These are phyloP conservation scores for Ammopiptanthus mongolicus DNA, from an alignment of 306 rosid species.

Conservation along the genomic window DNA sequence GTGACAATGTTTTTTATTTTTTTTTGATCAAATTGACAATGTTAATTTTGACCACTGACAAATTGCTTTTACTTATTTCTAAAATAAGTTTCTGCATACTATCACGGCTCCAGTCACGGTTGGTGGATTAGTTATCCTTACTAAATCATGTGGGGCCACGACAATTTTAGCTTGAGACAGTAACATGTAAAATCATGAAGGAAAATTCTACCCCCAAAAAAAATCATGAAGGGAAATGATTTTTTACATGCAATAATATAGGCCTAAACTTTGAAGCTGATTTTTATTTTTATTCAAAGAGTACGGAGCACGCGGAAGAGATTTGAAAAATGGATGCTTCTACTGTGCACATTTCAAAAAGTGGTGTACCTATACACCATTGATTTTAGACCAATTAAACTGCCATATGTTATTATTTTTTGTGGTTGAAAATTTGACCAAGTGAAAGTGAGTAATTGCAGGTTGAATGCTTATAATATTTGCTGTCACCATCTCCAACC, in stretches of 20 bases:
- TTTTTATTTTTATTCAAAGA: too few species aligned
- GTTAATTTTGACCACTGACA: background rate
- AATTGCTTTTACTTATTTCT: background rate
- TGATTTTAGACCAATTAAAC: too few species aligned
- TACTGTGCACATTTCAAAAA: too few species aligned
- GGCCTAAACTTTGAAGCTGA: background rate
- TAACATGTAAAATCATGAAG: background rate
- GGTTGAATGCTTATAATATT: too few species aligned
- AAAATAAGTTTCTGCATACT: background rate
- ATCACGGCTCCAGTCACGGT: background rate
- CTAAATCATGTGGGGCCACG: background rate
- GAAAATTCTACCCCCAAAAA: background rate
- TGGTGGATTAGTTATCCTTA: background rate
- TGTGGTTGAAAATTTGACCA: too few species aligned
- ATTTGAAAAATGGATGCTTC: too few species aligned
- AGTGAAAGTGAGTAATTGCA: too few species aligned
- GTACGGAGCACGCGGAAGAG: too few species aligned
- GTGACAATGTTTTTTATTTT: background rate
- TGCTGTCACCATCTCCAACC: too few species aligned
- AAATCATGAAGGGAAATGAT: background rate
- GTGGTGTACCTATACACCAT: too few species aligned
- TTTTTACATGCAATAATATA: background rate
- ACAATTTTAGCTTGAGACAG: background rate
- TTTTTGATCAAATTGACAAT: too few species aligned
- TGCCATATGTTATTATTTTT: too few species aligned